These are phyloP conservation scores for Salix dunnii DNA, from an alignment of 345 rosid species.

Conservation along the genomic window DNA sequence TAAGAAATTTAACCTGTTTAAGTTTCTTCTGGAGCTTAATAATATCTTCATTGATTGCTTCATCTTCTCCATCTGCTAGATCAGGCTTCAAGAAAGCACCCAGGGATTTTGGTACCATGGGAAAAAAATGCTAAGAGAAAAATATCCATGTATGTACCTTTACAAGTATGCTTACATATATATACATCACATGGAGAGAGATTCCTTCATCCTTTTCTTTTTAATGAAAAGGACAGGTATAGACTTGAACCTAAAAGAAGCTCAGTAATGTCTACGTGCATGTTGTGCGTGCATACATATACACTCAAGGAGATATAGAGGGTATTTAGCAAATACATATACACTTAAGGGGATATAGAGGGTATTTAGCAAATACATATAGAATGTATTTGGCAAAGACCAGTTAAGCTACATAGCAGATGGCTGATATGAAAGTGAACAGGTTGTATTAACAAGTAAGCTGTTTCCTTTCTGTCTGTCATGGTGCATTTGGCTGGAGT, in stretches of 20 bases:
- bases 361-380: not conserved
- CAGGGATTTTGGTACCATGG: not conserved
- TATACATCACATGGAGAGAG: not conserved
- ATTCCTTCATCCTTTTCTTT: not conserved
- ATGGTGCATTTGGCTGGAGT: not conserved
- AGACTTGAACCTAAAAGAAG: conserved; percentile 3
- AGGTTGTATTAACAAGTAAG: not conserved
- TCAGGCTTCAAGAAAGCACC: conserved; percentile 45
- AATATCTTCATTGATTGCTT: conserved; percentile 37
- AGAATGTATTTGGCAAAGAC: not conserved
- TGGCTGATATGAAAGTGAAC: not conserved
- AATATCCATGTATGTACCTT: not conserved
- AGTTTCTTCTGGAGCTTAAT: conserved; percentile 39
- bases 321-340: not conserved
- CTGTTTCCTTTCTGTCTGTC: not conserved
- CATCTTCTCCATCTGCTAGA: conserved; percentile 56
- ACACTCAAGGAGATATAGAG: not conserved
- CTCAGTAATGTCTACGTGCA: not conserved
- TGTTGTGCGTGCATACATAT: not conserved
- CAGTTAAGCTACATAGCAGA: not conserved
- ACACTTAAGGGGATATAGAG: not conserved
- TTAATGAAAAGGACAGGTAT: not conserved
- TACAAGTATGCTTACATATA: not conserved
- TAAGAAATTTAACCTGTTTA: conserved; percentile 36
- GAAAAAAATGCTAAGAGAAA: not conserved